Conservation (phyloP, 2,329 filamentous ascomycete species). For the Chrysoporthe cubensis region DNA sequence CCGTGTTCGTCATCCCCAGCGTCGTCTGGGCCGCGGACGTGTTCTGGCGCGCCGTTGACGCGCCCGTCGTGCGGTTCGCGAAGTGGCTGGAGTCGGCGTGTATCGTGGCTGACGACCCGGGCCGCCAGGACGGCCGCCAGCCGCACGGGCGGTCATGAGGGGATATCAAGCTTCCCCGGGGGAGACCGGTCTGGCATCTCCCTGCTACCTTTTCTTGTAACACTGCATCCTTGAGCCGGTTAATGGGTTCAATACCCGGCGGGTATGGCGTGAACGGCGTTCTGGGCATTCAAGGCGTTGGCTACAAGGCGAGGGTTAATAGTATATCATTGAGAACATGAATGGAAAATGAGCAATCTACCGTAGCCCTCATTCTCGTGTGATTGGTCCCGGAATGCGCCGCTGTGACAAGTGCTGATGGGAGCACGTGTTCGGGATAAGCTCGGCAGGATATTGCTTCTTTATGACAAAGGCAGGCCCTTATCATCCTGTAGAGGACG, state of each 20-base stretch:
- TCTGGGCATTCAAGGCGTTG: neutral
- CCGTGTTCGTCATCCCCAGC: slow-evolving; percentile 52
- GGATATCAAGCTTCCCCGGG: neutral
- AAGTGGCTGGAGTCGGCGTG: slow-evolving; percentile 58
- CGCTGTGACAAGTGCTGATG: neutral
- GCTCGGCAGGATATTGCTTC: too few relatives aligned
- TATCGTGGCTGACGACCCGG: slow-evolving; percentile 31
- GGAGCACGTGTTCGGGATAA: too few relatives aligned
- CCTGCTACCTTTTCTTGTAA: neutral
- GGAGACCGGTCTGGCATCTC: neutral
- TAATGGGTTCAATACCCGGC: neutral
- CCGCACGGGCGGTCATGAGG: neutral
- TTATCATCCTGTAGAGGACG: neutral
- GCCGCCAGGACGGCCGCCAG: neutral
- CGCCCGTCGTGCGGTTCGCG: slow-evolving; percentile 58
- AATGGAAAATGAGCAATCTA: neutral
- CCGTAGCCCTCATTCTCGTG: neutral
- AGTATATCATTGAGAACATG: neutral
- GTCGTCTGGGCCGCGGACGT: slow-evolving; percentile 60
- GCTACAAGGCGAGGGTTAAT: neutral
- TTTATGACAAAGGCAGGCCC: too few relatives aligned
- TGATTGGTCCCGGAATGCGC: neutral
- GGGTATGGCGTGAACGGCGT: neutral
- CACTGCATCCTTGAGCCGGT: neutral
- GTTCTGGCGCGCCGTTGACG: slow-evolving; percentile 60